Evolutionary conservation across 2,329 filamentous ascomycete genomes (phyloP), one percentile per base, ranked within the genome.

Genomic region (Apiospora phragmitis): DNA sequence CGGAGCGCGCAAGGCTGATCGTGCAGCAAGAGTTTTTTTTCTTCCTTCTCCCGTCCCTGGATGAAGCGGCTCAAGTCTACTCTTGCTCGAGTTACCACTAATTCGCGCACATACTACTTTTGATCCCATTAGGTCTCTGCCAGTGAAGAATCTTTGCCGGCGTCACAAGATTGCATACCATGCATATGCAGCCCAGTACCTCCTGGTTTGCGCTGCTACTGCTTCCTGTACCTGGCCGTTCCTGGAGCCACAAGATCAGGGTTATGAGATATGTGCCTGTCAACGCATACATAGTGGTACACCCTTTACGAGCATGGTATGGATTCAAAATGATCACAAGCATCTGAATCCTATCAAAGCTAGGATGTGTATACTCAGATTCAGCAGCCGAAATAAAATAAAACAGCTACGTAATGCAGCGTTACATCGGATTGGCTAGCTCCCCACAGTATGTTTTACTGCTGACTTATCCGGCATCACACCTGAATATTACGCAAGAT

Each of bases 1-100:
- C 55, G 55, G 55, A 62, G 55, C 55, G 18, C 32, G 55, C 32
- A 38, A 62, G 55, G 55, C 55, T 62, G 55, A 62, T 62, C 55
- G 18, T 35, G 51, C 51, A 38, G 32, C 55, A 38, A 62, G 32
- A 62, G 21, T 38, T 62, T 62, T 62, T 38, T 62, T 38, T 38
- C 21, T n/a, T 62, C 29, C 16, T 8, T 21, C 26, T 55, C 49
- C 49, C 49, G 49, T 32, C 26, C 26, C 49, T 55, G 49, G 49
- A 16, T 55, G 18, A 55, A 55, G 26, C 49, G 49, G 49, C 49
- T 55, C 26, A 32, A 55, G 51, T 35, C 5, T 59, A 32, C 21
- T 32, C 14, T 21, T 32, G 51, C 51, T 32, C 14, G 51, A 16
- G 26, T 21, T 21, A 24, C 55, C 29, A 35, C 55, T 62, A 62